These are phyloP conservation scores for Erodium texanum DNA, from an alignment of 441 rosid species.

Conservation along the genomic window DNA sequence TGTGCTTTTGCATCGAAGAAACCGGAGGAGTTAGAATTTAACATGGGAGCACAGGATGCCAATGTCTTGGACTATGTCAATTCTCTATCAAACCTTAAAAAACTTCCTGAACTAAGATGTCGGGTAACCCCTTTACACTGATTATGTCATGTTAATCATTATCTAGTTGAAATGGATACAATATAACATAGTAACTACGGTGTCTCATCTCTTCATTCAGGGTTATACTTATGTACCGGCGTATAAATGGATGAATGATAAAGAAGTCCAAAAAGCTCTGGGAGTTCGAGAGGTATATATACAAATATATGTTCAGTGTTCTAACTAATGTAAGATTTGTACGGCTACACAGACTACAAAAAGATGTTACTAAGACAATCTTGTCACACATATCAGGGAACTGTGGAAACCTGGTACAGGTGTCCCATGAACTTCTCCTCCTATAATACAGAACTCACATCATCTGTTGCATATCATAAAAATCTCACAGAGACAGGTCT, in stretches of 20 bases:
- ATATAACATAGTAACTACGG: not conserved
- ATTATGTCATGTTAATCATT: not conserved
- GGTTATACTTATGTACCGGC: constrained; percentile 28
- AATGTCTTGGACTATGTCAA: constrained; percentile 12
- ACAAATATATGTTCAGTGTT: not conserved
- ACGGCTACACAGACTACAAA: not conserved
- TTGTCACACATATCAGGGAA: constrained; percentile 13
- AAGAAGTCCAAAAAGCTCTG: constrained; percentile 18
- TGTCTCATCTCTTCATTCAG: constrained; percentile 8
- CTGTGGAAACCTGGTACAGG: constrained; percentile 17
- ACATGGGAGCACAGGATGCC: constrained; percentile 22
- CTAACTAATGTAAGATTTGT: not conserved
- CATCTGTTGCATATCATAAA: constrained; percentile 12
- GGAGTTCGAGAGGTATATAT: constrained; percentile 18
- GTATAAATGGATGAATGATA: constrained; percentile 26
- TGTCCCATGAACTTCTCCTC: constrained; percentile 14
- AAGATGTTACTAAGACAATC: not conserved
- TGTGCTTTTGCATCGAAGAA: constrained; percentile 26
- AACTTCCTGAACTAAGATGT: constrained; percentile 21
- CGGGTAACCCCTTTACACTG: constrained; percentile 11
- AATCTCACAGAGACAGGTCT: constrained; percentile 21
- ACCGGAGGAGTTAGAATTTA: constrained; percentile 22
- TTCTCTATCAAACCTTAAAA: constrained; percentile 1
- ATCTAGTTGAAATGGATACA: not conserved
- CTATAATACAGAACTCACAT: constrained; percentile 5